These are phyloP conservation scores for Rutstroemia sp. DNA, from an alignment of 2,329 filamentous ascomycete species.

Conservation along the genomic window DNA sequence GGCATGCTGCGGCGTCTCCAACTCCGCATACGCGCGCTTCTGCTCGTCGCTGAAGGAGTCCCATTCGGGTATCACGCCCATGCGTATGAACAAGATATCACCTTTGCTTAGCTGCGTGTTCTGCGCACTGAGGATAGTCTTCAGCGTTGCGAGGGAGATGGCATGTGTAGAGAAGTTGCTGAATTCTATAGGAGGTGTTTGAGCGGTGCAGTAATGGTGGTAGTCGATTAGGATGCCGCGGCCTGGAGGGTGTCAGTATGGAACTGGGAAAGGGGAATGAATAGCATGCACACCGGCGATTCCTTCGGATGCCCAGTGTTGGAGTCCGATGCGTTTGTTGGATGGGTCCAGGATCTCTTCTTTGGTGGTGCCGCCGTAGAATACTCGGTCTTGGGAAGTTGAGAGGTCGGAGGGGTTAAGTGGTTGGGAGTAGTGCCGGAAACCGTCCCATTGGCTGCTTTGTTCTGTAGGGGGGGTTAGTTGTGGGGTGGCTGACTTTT, in stretches of 20 bases:
- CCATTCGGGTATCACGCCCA: constrained; percentile 30
- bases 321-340: constrained; percentile 39
- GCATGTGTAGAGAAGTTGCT: constrained; percentile 41
- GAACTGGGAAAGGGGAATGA: too few species aligned
- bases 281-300: constrained; percentile 34
- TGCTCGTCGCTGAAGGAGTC: constrained; percentile 18
- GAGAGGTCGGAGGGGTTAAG: constrained; percentile 21
- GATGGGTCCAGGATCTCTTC: constrained; percentile 38
- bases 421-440: constrained; percentile 41
- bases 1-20: neutral
- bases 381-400: constrained; percentile 32
- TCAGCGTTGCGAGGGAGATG: constrained; percentile 26
- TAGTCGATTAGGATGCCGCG: constrained; percentile 47
- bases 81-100: constrained; percentile 34
- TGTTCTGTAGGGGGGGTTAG: constrained; percentile 28
- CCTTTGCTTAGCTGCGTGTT: constrained; percentile 29
- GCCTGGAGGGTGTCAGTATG: too few species aligned
- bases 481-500: neutral
- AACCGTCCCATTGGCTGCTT: constrained; percentile 44
- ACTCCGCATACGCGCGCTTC: neutral
- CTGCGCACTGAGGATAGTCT: constrained; percentile 30
- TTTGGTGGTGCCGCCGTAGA: constrained; percentile 41
- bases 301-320: constrained; percentile 41
- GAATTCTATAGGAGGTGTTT: constrained; percentile 41
- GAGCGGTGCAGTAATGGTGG: constrained; percentile 43